Conservation (phyloP, 257 asterid genomes). For the Datura wrightii region DNA sequence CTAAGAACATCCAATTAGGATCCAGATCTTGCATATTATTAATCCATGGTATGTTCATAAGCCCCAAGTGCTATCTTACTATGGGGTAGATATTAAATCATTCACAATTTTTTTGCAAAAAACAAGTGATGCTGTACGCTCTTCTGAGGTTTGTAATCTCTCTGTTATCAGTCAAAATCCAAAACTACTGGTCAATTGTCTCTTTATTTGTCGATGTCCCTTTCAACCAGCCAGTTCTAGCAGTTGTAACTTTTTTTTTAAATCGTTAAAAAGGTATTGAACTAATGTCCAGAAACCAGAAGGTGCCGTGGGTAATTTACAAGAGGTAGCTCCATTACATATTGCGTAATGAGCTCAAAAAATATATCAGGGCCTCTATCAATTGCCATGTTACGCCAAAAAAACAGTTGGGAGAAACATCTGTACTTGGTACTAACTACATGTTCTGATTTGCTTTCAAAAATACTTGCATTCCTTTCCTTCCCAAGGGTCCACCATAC, state of each 20-base stretch:
- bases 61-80: neutral
- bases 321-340: too few species aligned
- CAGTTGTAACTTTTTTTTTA: neutral
- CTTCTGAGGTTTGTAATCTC: neutral
- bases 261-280: too few species aligned
- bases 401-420: too few species aligned
- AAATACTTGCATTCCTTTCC: too few species aligned
- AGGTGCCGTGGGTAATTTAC: too few species aligned
- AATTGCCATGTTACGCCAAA: too few species aligned
- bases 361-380: too few species aligned
- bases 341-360: too few species aligned
- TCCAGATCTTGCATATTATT: neutral
- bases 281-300: too few species aligned
- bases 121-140: neutral
- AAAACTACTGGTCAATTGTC: neutral
- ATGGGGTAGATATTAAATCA: neutral
- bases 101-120: neutral
- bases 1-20: neutral
- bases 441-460: too few species aligned
- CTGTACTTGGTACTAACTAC: too few species aligned
- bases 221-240: neutral
- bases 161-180: neutral
- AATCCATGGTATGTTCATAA: neutral
- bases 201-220: neutral
- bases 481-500: too few species aligned